Evolutionary conservation across 1,284 basidiomycete genomes (phyloP), one percentile per base, ranked within the genome.

Genomic region (Xanthoconium separans): DNA sequence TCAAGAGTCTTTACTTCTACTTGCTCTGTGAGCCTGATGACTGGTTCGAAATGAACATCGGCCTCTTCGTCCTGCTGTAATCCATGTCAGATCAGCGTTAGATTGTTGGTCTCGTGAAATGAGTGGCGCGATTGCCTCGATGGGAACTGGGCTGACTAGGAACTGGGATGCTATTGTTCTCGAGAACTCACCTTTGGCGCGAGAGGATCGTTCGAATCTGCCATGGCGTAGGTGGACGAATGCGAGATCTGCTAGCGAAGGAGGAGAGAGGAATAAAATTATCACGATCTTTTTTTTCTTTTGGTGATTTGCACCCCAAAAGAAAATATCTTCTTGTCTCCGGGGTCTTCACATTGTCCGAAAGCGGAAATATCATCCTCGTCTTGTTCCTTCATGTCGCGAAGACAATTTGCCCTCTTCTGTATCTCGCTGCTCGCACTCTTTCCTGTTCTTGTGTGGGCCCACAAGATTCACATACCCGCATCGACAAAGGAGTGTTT

Each of bases 1-100:
- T 99, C 97, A 70, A 84, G 78, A 10, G 97, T 99, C 84, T 96
- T 96, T 54, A 88, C 88, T 70, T 95, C 93, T 60, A 99, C 91
- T 71, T 94, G 87, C 71, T 96, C 87, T n/a, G 94, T 97, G 73
- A 99, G 91, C 77, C 87, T 93, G 78, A 98, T 89, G 59, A 99
- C 93, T 45, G 97, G 96, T 77, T 98, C 95, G 73, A 94, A 99
- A 63, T 96, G 91, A 62, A 85, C 85, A 75, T 96, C 93, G 75
- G 83, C 72, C 75, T 95, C 92, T 70, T 95, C 90, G 64, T 93
- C 90, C 77, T 88, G 75, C 60, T 69, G 48, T 54, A 57, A 59
- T 57, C 40, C 55, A 47, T 20, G 63, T 56, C 54, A 65, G 66
- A 71, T 69, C 63, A 70, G 61, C 27, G 44, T 60, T 31, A 47